phyloP scores from a whole-genome alignment of 208 protist genomes.

The Acanthamoeba castellanii region DNA sequence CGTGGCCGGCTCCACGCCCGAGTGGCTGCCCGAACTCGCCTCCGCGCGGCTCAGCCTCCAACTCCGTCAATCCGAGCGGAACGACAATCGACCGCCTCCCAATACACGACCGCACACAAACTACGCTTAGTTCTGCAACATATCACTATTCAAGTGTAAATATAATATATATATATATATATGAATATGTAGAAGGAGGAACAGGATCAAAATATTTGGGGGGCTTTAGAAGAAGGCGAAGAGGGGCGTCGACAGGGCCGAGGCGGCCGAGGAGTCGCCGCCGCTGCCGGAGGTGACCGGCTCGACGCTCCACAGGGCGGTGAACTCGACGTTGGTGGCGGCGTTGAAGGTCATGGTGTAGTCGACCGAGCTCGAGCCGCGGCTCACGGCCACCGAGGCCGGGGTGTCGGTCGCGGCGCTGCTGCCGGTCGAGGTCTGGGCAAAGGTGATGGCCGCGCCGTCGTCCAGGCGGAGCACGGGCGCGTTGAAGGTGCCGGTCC shows the following conservation, averaged over 20 bases:
- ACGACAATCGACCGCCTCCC: background rate
- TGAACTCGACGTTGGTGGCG: background rate
- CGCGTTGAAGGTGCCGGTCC: background rate
- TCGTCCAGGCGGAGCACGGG: background rate
- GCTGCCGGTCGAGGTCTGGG: background rate
- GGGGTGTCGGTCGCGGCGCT: background rate
- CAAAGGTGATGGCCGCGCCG: slow-evolving; percentile 4
- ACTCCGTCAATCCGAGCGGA: background rate
- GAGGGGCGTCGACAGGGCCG: background rate
- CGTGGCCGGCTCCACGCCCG: background rate
- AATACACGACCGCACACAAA: background rate
- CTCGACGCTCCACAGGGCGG: slow-evolving; percentile 5
- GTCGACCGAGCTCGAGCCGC: background rate
- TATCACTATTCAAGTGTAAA: too few species aligned
- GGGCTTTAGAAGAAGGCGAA: background rate
- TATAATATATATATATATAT: too few species aligned
- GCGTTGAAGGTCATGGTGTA: background rate
- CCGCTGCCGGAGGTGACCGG: background rate
- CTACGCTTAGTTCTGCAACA: too few species aligned
- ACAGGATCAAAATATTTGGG: too few species aligned
- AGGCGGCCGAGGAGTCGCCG: background rate
- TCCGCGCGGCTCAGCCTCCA: background rate
- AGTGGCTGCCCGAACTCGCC: slow-evolving; percentile 23
- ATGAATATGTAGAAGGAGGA: too few species aligned
- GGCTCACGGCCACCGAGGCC: background rate